These are phyloP conservation scores for Fusarium hostae DNA, from an alignment of 2,329 filamentous ascomycete genomes.

Conservation along the genomic window DNA sequence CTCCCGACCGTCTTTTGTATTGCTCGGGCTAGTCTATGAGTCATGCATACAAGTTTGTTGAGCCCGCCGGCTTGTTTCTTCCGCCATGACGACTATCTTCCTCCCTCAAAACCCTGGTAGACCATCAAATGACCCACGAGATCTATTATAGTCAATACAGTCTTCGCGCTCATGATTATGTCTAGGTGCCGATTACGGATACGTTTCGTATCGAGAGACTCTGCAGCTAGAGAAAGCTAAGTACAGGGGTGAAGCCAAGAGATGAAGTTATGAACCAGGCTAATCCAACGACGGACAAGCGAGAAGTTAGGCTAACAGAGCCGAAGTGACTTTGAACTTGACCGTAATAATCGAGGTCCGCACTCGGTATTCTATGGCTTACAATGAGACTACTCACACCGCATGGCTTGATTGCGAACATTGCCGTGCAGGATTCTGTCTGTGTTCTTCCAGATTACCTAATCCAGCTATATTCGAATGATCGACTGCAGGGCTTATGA, in stretches of 20 bases:
- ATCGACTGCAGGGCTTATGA: background rate
- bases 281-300: background rate
- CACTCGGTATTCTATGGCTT: background rate
- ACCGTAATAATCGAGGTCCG: rapidly evolving
- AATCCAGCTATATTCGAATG: rapidly evolving
- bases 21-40: too few relatives aligned
- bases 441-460: too few relatives aligned
- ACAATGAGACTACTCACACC: too few relatives aligned
- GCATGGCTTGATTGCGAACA: too few relatives aligned
- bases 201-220: background rate
- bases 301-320: background rate
- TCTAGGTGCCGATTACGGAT: background rate
- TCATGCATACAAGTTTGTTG: too few relatives aligned
- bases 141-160: too few relatives aligned
- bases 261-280: too few relatives aligned
- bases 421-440: background rate
- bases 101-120: too few relatives aligned
- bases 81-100: too few relatives aligned
- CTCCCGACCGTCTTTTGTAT: too few relatives aligned
- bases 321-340: background rate
- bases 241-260: background rate
- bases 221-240: background rate
- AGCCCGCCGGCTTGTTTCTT: too few relatives aligned
- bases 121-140: background rate
- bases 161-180: background rate